These are phyloP conservation scores for Colletotrichum lupini DNA, from an alignment of 2,329 filamentous ascomycete species.

Conservation along the genomic window DNA sequence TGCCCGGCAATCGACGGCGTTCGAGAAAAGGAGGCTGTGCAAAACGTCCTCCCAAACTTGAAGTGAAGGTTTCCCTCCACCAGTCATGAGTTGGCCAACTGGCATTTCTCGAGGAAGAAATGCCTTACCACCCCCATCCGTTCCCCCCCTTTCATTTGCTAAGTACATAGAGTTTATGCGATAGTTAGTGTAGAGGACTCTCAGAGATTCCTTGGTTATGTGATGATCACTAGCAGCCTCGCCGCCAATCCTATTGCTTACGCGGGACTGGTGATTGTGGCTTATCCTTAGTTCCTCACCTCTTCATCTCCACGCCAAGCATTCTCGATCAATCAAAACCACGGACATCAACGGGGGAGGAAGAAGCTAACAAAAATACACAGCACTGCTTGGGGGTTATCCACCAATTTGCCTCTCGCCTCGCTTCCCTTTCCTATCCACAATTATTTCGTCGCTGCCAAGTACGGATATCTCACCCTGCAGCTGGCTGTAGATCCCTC, in stretches of 20 bases:
- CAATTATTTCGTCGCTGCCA: not conserved
- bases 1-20: not conserved
- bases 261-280: not conserved
- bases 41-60: slow-evolving; percentile 1
- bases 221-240: not conserved
- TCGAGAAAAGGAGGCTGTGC: slow-evolving; percentile 29
- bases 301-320: not conserved
- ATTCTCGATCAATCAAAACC: not conserved
- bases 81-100: slow-evolving; percentile 22
- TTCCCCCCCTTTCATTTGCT: not conserved
- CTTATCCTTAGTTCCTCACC: not conserved
- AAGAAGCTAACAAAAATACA: not conserved
- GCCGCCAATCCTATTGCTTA: not conserved
- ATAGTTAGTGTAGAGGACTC: not conserved
- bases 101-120: not conserved
- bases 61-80: not conserved
- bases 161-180: no score
- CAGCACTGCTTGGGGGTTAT: not conserved
- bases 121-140: not conserved
- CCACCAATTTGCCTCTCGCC: not conserved
- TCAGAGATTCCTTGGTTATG: not conserved
- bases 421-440: not conserved
- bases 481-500: not conserved
- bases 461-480: not conserved
- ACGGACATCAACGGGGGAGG: not conserved